A percentile compares a stretch with the other conserved stretches of the same genome.
Evolutionary conservation across 495 filamentous ascomycete species (phyloP).

Genomic region (Aspergillus ostianus): DNA sequence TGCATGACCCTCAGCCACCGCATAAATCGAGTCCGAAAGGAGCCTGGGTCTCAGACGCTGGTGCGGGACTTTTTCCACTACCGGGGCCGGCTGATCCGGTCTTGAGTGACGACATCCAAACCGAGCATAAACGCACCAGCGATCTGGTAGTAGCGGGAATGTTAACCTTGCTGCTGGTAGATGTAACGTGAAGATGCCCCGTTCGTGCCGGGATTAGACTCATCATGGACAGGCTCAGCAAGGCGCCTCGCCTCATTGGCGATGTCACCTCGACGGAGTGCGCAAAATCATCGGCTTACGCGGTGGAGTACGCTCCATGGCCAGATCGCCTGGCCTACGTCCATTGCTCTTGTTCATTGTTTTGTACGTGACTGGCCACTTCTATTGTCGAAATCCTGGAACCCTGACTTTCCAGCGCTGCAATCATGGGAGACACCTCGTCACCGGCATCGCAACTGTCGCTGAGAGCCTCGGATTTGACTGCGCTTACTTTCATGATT

Average conservation of each 20-base stretch:
- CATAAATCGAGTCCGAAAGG: slow-evolving; percentile 25
- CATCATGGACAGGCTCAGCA: slow-evolving; percentile 25
- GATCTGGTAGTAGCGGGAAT: slow-evolving; percentile 25
- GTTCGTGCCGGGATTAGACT: background rate
- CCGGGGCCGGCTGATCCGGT: slow-evolving; percentile 33
- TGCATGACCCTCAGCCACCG: slow-evolving; percentile 33
- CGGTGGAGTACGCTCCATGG: slow-evolving; percentile 22
- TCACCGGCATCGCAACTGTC: slow-evolving; percentile 1
- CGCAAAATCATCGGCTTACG: slow-evolving; percentile 26
- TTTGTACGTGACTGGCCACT: slow-evolving; percentile 16
- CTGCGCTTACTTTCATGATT: background rate
- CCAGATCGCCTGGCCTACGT: slow-evolving; percentile 14
- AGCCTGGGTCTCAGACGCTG: slow-evolving; percentile 14
- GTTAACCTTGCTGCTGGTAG: slow-evolving; percentile 9
- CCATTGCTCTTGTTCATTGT: slow-evolving; percentile 23
- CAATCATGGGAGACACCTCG: slow-evolving; percentile 5
- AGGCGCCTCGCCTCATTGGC: slow-evolving; percentile 27
- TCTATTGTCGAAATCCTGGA: background rate
- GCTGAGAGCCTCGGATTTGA: background rate
- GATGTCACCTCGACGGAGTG: slow-evolving; percentile 30
- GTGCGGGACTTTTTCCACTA: slow-evolving; percentile 27
- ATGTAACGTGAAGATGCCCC: slow-evolving; percentile 5
- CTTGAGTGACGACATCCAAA: slow-evolving; percentile 26
- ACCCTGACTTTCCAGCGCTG: background rate
- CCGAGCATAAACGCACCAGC: slow-evolving; percentile 14